phyloP scores from a whole-genome alignment of 495 filamentous ascomycete genomes.

The Geopyxis carbonaria region DNA sequence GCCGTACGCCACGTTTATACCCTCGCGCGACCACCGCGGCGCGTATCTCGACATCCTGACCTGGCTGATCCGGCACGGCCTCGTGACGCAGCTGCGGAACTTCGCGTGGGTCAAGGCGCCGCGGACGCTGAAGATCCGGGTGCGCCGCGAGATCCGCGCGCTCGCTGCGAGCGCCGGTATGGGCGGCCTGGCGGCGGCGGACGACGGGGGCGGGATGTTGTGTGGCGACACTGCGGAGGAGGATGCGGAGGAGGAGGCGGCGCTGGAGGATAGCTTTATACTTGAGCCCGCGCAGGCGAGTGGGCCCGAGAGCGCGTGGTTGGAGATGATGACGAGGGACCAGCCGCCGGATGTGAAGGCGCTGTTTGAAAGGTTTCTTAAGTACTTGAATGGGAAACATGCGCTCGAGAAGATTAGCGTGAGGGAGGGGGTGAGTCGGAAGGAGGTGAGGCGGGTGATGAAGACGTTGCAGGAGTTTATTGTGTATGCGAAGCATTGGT shows the following conservation, averaged over 20 bases:
- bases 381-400: constrained; percentile 76
- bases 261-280: constrained; percentile 16
- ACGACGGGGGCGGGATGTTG: neutral
- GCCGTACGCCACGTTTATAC: constrained; percentile 63
- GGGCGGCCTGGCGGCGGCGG: constrained; percentile 2
- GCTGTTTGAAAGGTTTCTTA: constrained; percentile 35
- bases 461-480: constrained; percentile 43
- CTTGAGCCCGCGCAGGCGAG: constrained; percentile 22
- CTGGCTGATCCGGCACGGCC: constrained; percentile 79
- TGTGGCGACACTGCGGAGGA: neutral
- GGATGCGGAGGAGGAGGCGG: constrained; percentile 5
- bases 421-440: constrained; percentile 67
- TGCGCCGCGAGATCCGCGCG: constrained; percentile 13
- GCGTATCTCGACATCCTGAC: constrained; percentile 78
- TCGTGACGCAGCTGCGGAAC: constrained; percentile 78
- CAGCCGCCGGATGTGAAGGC: constrained; percentile 16
- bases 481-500: constrained; percentile 18
- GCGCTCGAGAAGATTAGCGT: constrained; percentile 76
- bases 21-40: constrained; percentile 71
- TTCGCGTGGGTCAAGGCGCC: constrained; percentile 61
- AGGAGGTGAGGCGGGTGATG: constrained; percentile 55
- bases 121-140: constrained; percentile 33
- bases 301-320: constrained; percentile 23
- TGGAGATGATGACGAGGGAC: constrained; percentile 22
- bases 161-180: neutral